These are phyloP conservation scores for Glycine latifolia DNA, from an alignment of 306 rosid species.

Conservation along the genomic window DNA sequence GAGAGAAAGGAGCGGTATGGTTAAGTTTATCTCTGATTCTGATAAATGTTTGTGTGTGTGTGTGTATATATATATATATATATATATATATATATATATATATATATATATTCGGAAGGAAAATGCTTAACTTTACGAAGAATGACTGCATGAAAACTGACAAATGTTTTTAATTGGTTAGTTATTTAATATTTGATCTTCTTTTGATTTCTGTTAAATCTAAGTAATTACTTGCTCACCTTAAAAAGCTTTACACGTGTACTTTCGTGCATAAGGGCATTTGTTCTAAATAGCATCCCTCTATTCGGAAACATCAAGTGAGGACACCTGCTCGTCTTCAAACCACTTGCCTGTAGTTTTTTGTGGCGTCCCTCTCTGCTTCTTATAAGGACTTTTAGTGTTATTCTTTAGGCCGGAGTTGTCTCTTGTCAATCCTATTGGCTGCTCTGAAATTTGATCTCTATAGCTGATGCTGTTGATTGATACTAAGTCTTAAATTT, in stretches of 20 bases:
- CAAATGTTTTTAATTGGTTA: too few relatives aligned
- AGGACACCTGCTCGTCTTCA: slow-evolving; percentile 19
- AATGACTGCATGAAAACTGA: too few relatives aligned
- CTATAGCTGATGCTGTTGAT: background rate
- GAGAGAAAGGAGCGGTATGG: slow-evolving; percentile 94
- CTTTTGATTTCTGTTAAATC: too few relatives aligned
- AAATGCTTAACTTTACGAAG: too few relatives aligned
- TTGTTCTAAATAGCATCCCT: too few relatives aligned
- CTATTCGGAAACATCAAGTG: background rate
- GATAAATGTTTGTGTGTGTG: background rate
- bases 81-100: too few relatives aligned
- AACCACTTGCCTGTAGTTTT: background rate
- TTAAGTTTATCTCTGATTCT: slow-evolving; percentile 5
- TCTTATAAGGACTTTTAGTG: background rate
- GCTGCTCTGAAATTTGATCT: background rate
- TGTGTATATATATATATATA: too few relatives aligned
- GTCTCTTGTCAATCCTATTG: background rate
- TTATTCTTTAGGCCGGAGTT: background rate
- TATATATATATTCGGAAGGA: too few relatives aligned
- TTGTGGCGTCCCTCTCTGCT: background rate
- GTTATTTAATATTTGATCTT: too few relatives aligned
- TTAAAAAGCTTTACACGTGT: too few relatives aligned
- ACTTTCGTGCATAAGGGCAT: too few relatives aligned
- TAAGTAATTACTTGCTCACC: too few relatives aligned
- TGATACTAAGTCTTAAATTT: background rate